Evolutionary conservation across 768 basidiomycete species (phyloP).

Genomic region (Tulasnella sp.): DNA sequence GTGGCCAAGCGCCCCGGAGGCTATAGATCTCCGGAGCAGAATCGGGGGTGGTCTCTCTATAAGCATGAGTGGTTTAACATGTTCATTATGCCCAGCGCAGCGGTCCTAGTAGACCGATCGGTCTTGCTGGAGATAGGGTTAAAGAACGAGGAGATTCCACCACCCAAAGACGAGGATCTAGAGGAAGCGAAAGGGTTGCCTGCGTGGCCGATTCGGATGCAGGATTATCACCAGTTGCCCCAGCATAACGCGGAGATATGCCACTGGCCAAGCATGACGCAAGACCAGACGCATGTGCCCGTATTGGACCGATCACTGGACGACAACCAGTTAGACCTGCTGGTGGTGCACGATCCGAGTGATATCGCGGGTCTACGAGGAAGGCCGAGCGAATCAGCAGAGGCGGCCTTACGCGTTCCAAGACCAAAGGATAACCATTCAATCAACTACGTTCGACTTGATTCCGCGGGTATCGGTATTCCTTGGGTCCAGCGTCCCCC

Average conservation of each 20-base stretch:
- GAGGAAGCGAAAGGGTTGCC: background rate
- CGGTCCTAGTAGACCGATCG: background rate
- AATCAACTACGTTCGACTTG: too few relatives aligned
- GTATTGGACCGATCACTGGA: background rate
- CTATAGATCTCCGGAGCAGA: background rate
- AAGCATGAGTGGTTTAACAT: background rate
- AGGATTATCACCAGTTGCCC: background rate
- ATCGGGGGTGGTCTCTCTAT: background rate
- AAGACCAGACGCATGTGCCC: background rate
- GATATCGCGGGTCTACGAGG: background rate
- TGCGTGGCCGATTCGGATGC: background rate
- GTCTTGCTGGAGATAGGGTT: constrained; percentile 1
- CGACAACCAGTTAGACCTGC: background rate
- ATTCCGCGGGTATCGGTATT: too few relatives aligned
- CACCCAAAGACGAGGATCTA: background rate
- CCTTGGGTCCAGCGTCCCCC: too few relatives aligned
- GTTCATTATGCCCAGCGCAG: background rate
- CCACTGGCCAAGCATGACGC: background rate
- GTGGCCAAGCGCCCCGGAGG: background rate
- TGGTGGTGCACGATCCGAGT: constrained; percentile 5
- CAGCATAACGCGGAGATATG: background rate
- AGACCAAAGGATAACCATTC: too few relatives aligned
- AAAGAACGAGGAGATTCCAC: constrained; percentile 1
- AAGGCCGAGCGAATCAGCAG: too few relatives aligned
- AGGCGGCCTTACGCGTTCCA: too few relatives aligned